Evolutionary conservation across 1,139 yeast species (phyloP).

Genomic region (Komagataea norvegica): DNA sequence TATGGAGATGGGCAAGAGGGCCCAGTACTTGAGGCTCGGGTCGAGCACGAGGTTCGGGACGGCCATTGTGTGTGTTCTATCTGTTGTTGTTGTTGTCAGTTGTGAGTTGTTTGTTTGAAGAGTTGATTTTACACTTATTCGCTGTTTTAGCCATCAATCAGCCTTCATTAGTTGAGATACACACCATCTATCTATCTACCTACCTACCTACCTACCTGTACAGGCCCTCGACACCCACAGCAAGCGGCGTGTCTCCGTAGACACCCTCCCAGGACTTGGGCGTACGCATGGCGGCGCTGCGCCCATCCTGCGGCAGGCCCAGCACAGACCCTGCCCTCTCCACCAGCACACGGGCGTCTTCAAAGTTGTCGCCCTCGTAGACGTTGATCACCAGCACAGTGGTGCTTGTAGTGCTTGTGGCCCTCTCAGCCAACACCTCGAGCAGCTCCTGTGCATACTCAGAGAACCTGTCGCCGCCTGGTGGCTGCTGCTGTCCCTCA

Average conservation of each 20-base stretch:
- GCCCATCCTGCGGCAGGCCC: conserved; percentile 21
- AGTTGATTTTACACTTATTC: too few species aligned
- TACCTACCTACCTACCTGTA: conserved; percentile 15
- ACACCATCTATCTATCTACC: too few species aligned
- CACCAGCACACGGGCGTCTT: conserved; percentile 65
- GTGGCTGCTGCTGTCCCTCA: not conserved
- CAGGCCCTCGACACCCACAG: conserved; percentile 63
- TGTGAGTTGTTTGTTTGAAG: too few species aligned
- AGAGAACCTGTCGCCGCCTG: not conserved
- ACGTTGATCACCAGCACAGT: conserved; percentile 41
- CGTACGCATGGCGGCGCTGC: conserved; percentile 9
- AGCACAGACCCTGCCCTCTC: conserved; percentile 31
- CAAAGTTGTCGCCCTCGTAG: conserved; percentile 85
- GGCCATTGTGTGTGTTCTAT: conserved; percentile 3
- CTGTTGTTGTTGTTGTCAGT: too few species aligned
- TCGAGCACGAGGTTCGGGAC: conserved; percentile 63
- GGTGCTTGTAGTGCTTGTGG: not conserved
- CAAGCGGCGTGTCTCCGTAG: conserved; percentile 68
- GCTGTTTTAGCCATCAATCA: not conserved
- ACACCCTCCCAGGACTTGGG: conserved; percentile 86
- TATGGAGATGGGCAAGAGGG: conserved; percentile 77
- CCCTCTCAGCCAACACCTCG: not conserved
- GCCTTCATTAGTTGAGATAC: too few species aligned
- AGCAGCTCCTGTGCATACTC: conserved; percentile 6
- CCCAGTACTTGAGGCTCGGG: conserved; percentile 86